A percentile compares a stretch with the other conserved stretches of the same genome.
These are phyloP conservation scores for Claviceps humidiphila DNA, from an alignment of 2,329 filamentous ascomycete genomes.

Conservation along the genomic window DNA sequence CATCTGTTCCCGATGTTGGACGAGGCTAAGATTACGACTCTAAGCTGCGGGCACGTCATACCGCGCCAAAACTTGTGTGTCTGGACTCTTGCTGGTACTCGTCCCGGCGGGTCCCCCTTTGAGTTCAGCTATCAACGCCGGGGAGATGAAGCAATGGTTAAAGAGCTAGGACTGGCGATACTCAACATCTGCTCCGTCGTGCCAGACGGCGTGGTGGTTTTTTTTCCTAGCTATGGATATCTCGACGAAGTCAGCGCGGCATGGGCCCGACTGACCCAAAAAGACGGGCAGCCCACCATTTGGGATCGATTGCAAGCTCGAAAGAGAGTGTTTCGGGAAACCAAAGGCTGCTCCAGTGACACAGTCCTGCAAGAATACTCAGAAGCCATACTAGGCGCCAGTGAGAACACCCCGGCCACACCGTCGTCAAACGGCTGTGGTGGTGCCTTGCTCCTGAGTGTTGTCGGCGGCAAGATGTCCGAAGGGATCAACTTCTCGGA, in stretches of 20 bases:
- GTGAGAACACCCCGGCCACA: not conserved
- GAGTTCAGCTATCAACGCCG: slow-evolving; percentile 83
- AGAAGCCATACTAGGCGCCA: slow-evolving; percentile 42
- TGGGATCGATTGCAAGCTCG: slow-evolving; percentile 45
- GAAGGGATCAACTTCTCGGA: slow-evolving; percentile 99
- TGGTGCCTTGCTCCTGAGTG: slow-evolving; percentile 74
- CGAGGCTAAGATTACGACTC: slow-evolving; percentile 52
- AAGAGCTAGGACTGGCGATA: slow-evolving; percentile 61
- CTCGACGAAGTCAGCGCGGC: slow-evolving; percentile 56
- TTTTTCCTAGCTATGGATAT: slow-evolving; percentile 93
- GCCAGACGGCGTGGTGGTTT: slow-evolving; percentile 81
- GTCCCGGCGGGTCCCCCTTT: slow-evolving; percentile 39
- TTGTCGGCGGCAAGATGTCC: slow-evolving; percentile 87
- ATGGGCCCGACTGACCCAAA: slow-evolving; percentile 36
- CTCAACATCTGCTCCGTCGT: slow-evolving; percentile 59
- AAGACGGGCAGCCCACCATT: slow-evolving; percentile 24
- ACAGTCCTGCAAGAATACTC: slow-evolving; percentile 63
- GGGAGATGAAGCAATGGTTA: slow-evolving; percentile 53
- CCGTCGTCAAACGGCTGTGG: slow-evolving; percentile 11
- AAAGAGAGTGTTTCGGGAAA: slow-evolving; percentile 51
- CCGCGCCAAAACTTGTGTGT: slow-evolving; percentile 70
- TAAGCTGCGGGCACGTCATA: slow-evolving; percentile 93
- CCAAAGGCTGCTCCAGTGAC: slow-evolving; percentile 45
- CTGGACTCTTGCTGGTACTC: slow-evolving; percentile 46
- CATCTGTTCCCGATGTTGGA: slow-evolving; percentile 72